These are phyloP conservation scores for Allium fistulosum DNA, from an alignment of 106 monocot species.

Conservation along the genomic window DNA sequence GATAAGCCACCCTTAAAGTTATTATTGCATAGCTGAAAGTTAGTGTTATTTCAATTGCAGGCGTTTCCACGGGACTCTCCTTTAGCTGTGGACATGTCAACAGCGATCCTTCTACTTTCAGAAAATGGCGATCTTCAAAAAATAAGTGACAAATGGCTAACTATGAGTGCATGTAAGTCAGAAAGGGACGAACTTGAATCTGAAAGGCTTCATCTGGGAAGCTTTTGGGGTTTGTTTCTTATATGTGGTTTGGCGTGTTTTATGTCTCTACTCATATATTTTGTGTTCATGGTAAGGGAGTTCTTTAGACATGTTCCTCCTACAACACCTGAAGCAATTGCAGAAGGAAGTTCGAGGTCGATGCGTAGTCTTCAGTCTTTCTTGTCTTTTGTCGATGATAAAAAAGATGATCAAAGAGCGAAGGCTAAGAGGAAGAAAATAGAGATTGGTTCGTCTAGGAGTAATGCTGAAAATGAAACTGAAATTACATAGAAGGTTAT, in stretches of 20 bases:
- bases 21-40: background rate
- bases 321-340: constrained; percentile 8
- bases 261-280: constrained; percentile 44
- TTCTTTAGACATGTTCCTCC: constrained; percentile 24
- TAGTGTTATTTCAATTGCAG: constrained; percentile 4
- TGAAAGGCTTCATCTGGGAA: constrained; percentile 37
- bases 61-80: constrained; percentile 73
- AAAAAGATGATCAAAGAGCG: constrained; percentile 19
- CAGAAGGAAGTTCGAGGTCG: constrained; percentile 16
- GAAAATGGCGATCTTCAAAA: constrained; percentile 83
- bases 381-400: constrained; percentile 50
- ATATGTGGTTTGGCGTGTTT: constrained; percentile 63
- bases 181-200: constrained; percentile 34
- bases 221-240: constrained; percentile 66
- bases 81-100: constrained; percentile 69
- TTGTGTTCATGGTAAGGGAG: constrained; percentile 26
- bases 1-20: background rate
- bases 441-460: background rate
- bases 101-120: constrained; percentile 68
- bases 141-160: constrained; percentile 76
- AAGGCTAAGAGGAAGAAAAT: constrained; percentile 15
- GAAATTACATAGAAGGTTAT: no score
- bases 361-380: constrained; percentile 20
- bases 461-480: constrained; percentile 11
- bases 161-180: constrained; percentile 23